These are phyloP conservation scores for Penicillium frequentans DNA, from an alignment of 2,329 filamentous ascomycete genomes.

Conservation along the genomic window DNA sequence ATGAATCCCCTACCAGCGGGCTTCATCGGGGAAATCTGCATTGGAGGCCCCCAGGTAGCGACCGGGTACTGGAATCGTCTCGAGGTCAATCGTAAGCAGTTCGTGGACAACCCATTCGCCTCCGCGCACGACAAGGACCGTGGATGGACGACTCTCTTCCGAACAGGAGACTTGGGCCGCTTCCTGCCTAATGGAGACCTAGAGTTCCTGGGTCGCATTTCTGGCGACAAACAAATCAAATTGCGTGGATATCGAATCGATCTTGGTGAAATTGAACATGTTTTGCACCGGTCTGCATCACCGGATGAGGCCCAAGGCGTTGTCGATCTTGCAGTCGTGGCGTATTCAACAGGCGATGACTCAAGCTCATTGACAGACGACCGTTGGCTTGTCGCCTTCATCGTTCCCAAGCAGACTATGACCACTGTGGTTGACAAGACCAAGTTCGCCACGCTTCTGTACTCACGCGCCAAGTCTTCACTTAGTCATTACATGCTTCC, in stretches of 20 bases:
- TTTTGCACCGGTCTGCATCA: neutral
- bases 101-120: neutral
- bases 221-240: constrained; percentile 1
- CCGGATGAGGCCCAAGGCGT: neutral
- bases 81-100: neutral
- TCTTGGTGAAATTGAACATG: neutral
- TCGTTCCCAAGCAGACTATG: neutral
- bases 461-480: neutral
- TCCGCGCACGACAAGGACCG: neutral
- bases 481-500: neutral
- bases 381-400: neutral
- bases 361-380: neutral
- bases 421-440: neutral
- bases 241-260: constrained; percentile 4
- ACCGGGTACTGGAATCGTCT: neutral
- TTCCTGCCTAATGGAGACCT: neutral
- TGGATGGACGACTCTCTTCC: neutral
- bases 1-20: neutral
- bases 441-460: neutral
- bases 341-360: neutral
- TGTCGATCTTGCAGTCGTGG: neutral
- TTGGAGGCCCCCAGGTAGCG: neutral
- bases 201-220: neutral
- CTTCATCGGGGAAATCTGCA: neutral
- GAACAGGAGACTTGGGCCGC: neutral